Evolutionary conservation across 257 asterid genomes (phyloP).

Genomic region (Solanum rostratum): DNA sequence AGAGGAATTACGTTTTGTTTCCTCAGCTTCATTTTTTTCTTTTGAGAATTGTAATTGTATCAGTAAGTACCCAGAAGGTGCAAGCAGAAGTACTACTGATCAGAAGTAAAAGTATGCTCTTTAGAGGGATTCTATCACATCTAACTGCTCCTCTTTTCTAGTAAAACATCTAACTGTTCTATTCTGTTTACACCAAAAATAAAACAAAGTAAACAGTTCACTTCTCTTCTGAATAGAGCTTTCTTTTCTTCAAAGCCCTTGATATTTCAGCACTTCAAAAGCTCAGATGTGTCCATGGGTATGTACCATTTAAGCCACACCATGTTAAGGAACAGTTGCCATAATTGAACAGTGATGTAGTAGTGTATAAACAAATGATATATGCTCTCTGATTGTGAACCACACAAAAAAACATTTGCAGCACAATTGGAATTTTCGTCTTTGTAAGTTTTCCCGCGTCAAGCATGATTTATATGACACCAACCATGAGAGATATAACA

Average conservation of each 20-base stretch:
- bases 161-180: too few species aligned
- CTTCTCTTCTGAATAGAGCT: background rate
- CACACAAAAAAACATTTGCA: background rate
- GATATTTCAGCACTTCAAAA: background rate
- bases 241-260: background rate
- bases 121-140: background rate
- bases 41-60: background rate
- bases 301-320: background rate
- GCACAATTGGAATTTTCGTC: background rate
- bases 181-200: background rate
- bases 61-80: background rate
- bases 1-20: background rate
- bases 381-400: background rate
- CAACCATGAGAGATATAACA: background rate
- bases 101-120: background rate
- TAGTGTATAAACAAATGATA: background rate
- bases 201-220: background rate
- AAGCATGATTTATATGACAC: background rate
- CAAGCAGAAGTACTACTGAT: background rate
- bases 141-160: background rate
- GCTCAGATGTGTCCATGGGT: background rate
- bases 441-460: background rate
- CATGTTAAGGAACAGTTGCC: background rate
- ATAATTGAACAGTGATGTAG: background rate
- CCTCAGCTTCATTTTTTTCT: background rate